Conservation (phyloP, 352 stramenopile genomes). For the Pythium coloratum region DNA sequence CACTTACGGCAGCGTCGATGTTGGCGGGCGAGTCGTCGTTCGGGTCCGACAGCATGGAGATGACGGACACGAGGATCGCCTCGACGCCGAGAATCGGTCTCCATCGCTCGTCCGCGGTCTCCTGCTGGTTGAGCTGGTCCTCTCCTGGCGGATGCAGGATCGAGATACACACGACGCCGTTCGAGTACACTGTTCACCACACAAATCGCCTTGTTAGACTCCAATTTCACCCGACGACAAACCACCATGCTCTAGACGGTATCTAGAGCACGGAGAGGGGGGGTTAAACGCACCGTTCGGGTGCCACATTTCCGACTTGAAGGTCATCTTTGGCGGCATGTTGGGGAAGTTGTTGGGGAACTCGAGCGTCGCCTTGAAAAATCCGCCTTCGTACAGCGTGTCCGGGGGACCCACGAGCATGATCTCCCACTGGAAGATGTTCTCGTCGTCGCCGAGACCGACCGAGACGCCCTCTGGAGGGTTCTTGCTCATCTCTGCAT, state of each 20-base stretch:
- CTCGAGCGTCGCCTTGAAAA: slow-evolving; percentile 97
- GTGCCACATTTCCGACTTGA: slow-evolving; percentile 99
- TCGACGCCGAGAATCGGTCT: slow-evolving; percentile 97
- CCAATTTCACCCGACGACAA: no score
- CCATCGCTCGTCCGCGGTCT: slow-evolving; percentile 98
- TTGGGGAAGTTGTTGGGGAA: slow-evolving; percentile 99
- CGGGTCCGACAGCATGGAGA: slow-evolving; percentile 99
- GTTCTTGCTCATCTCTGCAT: slow-evolving; percentile 97
- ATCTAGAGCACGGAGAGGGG: no score
- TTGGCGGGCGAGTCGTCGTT: slow-evolving; percentile 99
- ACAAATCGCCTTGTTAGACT: neutral
- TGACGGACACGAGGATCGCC: slow-evolving; percentile 94
- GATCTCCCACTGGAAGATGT: slow-evolving; percentile 99
- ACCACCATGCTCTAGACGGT: no score
- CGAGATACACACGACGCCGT: slow-evolving; percentile 99
- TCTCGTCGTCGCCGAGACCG: slow-evolving; percentile 96
- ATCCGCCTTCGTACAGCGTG: slow-evolving; percentile 95
- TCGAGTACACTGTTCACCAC: slow-evolving; percentile 91
- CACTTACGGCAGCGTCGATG: slow-evolving; percentile 96
- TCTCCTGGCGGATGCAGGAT: slow-evolving; percentile 99
- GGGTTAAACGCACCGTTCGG: slow-evolving; percentile 89
- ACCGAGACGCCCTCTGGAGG: slow-evolving; percentile 98
- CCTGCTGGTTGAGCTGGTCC: slow-evolving; percentile 97
- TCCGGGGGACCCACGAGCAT: slow-evolving; percentile 95
- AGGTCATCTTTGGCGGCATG: slow-evolving; percentile 98